These are phyloP conservation scores for Diplocarpon rosae DNA, from an alignment of 2,329 filamentous ascomycete species.

Conservation along the genomic window DNA sequence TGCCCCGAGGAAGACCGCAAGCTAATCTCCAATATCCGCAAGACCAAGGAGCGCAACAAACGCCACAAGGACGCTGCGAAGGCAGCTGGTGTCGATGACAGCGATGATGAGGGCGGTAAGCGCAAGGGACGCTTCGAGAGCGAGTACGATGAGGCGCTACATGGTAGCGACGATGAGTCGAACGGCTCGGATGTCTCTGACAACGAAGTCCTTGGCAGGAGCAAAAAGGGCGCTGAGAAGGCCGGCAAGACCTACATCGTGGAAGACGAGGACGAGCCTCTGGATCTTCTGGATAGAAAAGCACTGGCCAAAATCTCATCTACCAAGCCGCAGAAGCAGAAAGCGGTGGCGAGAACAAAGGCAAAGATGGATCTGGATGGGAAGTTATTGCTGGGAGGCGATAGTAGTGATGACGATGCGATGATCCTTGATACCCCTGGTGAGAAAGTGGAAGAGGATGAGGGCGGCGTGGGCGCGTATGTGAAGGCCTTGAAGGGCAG, in stretches of 20 bases:
- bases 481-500: conserved; percentile 58
- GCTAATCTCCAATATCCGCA: conserved; percentile 86
- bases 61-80: conserved; percentile 67
- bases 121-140: conserved; percentile 65
- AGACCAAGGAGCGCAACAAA: conserved; percentile 85
- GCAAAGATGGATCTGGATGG: conserved; percentile 66
- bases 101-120: conserved; percentile 42
- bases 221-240: conserved; percentile 40
- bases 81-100: conserved; percentile 44
- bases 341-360: conserved; percentile 39
- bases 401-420: conserved; percentile 41
- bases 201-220: conserved; percentile 40
- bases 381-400: conserved; percentile 62
- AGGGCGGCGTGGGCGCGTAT: conserved; percentile 55
- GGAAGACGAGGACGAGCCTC: conserved; percentile 87
- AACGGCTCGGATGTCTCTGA: conserved; percentile 54
- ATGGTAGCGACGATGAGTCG: conserved; percentile 42
- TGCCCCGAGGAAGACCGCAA: conserved; percentile 83
- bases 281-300: conserved; percentile 82
- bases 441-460: conserved; percentile 30
- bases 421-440: conserved; percentile 53
- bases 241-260: conserved; percentile 73
- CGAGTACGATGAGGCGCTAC: conserved; percentile 93
- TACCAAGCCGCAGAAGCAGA: conserved; percentile 64
- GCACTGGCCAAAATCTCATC: conserved; percentile 89